phyloP scores from a whole-genome alignment of 257 asterid species.

The Salvia rosmarinus region DNA sequence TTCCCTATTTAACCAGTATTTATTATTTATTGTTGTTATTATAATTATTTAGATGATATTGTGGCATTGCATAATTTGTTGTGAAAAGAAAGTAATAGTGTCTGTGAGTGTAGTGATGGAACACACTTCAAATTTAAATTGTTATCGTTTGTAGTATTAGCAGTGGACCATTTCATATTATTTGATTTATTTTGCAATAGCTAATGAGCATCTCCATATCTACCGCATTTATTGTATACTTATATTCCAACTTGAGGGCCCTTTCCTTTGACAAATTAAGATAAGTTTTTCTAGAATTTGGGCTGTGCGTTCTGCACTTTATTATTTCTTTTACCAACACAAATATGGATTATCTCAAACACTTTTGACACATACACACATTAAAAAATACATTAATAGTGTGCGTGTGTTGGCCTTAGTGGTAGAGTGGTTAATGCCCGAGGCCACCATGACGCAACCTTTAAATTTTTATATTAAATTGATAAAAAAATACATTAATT shows the following conservation, averaged over 20 bases:
- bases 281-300: not conserved
- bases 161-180: not conserved
- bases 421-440: too few species aligned
- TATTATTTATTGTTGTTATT: not conserved
- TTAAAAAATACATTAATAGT: too few species aligned
- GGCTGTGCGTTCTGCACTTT: not conserved
- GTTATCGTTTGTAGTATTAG: not conserved
- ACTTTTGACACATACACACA: too few species aligned
- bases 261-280: not conserved
- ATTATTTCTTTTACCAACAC: too few species aligned
- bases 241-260: not conserved
- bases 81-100: not conserved
- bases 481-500: too few species aligned
- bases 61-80: too few species aligned
- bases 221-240: not conserved
- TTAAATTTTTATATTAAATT: too few species aligned
- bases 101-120: not conserved
- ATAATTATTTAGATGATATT: too few species aligned
- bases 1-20: not conserved
- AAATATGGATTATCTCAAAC: too few species aligned
- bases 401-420: too few species aligned
- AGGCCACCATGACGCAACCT: too few species aligned
- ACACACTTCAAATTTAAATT: not conserved
- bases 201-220: not conserved
- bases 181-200: not conserved